Evolutionary conservation across 2,329 filamentous ascomycete genomes (phyloP).

Genomic region (Chrysosphaeria jannelii): DNA sequence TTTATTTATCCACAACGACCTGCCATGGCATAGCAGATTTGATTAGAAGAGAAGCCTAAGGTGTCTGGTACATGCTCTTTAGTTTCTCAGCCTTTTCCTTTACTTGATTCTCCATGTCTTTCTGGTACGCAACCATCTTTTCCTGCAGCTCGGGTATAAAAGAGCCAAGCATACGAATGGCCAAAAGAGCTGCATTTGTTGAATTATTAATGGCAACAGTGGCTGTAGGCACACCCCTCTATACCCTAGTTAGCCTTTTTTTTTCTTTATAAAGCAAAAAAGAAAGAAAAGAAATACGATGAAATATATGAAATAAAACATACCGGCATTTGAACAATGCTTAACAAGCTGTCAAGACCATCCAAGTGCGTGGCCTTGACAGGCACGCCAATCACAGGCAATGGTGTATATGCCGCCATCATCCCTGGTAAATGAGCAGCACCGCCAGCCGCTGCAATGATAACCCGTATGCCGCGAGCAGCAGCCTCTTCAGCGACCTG

Average conservation of each 20-base stretch:
- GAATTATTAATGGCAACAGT: conserved; percentile 59
- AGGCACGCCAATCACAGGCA: conserved; percentile 52
- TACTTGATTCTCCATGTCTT: conserved; percentile 29
- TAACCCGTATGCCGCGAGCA: conserved; percentile 34
- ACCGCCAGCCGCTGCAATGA: conserved; percentile 49
- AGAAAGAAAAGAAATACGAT: conserved; percentile 3
- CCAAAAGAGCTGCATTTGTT: conserved; percentile 25
- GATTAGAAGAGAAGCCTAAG: too few relatives aligned
- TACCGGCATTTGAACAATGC: conserved; percentile 52
- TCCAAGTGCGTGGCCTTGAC: conserved; percentile 46
- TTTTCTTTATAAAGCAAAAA: conserved; percentile 7
- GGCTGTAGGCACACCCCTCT: conserved; percentile 19
- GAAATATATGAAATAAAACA: too few relatives aligned
- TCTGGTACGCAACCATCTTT: conserved; percentile 27
- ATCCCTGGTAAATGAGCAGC: conserved; percentile 50
- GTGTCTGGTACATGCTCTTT: too few relatives aligned
- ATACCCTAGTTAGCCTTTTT: conserved; percentile 4
- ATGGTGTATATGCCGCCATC: conserved; percentile 35
- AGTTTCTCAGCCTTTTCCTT: conserved; percentile 26
- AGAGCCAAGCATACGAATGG: conserved; percentile 4
- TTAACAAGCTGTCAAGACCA: conserved; percentile 38
- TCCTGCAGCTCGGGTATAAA: conserved; percentile 18
- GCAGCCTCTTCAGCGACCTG: conserved; percentile 32
- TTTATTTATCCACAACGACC: conserved; percentile 17
- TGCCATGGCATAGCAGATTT: too few relatives aligned